Evolutionary conservation across 805 yeast genomes (phyloP), one percentile per base, ranked within the genome.

Genomic region (Yarrowia yakushimensis): DNA sequence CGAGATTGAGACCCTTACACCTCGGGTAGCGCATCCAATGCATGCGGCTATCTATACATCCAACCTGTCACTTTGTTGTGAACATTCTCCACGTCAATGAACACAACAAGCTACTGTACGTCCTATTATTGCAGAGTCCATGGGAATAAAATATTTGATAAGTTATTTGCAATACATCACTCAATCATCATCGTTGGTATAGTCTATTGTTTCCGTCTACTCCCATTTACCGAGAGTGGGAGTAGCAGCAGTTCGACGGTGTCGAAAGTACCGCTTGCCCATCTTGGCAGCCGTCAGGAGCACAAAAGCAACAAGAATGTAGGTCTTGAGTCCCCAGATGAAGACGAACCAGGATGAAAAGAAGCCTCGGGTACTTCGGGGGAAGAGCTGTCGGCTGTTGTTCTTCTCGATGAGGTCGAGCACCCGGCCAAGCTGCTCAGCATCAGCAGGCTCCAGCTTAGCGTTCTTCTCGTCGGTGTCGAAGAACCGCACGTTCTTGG

Each of bases 181-280:
- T 48, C 54, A 46, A 46, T 30, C 54, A 27, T 43, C 52, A 31
- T 48, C 36, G 50, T 45, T 15, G 31, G 4, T 15, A 43, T 30
- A 28, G 52, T 45, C 52, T 18, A 30, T 18, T 11, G 36, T 7
- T 6, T 13, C 17, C 7, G 15, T 27, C 39, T 55, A 55, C 48
- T 55, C 61, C 61, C 61, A 55, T 55, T 55, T 55, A 15, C 61
- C 61, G 13, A 55, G 61, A 20, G 36, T 28, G 20, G 61, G 61
- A 13, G 48, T 41, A 9, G 46, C n/a, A 17, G 61, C 48, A 27
- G 48, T 30, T 28, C 48, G 46, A 15, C 61, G 48, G 36, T 41
- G 61, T 39, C 61, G 18, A 23, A 27, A 39, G 48, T 39, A 28
- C 30, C 39, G 30, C 48, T 55, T 55, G 36, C 39, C 36, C 25